phyloP scores from a whole-genome alignment of 108 stramenopile genomes.

The Nannochloropsis salina region DNA sequence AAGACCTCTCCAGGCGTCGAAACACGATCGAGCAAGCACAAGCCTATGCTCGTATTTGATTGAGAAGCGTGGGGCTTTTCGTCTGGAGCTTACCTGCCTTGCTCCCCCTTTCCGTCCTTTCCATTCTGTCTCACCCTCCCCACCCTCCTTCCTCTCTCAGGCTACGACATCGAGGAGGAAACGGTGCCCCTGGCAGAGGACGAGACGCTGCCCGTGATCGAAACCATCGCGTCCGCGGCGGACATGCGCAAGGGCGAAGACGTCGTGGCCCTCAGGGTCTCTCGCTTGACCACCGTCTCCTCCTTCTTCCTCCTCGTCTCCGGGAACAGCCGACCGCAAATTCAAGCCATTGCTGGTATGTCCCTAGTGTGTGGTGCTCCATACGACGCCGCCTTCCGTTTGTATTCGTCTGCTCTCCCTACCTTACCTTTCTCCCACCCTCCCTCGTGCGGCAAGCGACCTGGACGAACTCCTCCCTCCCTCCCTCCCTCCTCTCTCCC shows the following conservation, averaged over 20 bases:
- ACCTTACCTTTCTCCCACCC: too few relatives aligned
- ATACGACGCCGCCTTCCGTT: too few relatives aligned
- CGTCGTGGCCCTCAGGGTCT: constrained; percentile 71
- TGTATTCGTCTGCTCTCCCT: too few relatives aligned
- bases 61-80: background rate
- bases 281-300: constrained; percentile 61
- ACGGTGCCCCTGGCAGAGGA: constrained; percentile 25
- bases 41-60: background rate
- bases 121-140: background rate
- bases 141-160: background rate
- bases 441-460: too few relatives aligned
- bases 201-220: constrained; percentile 25
- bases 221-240: constrained; percentile 56
- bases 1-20: background rate
- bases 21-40: too few relatives aligned
- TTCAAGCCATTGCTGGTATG: constrained; percentile 75
- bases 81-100: background rate
- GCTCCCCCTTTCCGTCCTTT: background rate
- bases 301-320: constrained; percentile 67
- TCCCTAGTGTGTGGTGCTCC: background rate
- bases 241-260: constrained; percentile 78
- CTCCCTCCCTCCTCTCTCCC: background rate
- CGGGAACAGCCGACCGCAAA: constrained; percentile 82
- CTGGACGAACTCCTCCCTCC: too few relatives aligned
- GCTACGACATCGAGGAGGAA: background rate